These are phyloP conservation scores for Suillus paluster DNA, from an alignment of 768 basidiomycete species.

Conservation along the genomic window DNA sequence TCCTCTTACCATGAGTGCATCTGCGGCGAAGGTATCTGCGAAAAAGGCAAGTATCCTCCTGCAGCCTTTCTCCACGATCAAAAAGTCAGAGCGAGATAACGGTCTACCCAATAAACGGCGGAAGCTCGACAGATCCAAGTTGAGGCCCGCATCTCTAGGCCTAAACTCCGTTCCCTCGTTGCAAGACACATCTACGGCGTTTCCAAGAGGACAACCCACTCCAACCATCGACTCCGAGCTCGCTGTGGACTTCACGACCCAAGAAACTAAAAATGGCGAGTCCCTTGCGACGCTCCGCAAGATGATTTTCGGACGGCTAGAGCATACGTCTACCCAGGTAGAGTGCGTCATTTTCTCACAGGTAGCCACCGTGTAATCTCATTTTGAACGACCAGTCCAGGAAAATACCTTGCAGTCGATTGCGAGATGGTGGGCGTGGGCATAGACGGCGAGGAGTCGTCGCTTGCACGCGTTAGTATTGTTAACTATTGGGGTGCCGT, in stretches of 20 bases:
- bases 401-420: conserved; percentile 84
- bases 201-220: conserved; percentile 9
- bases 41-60: neutral
- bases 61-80: neutral
- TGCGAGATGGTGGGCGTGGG: conserved; percentile 99
- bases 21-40: neutral
- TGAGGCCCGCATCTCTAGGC: conserved; percentile 2
- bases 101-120: conserved; percentile 20
- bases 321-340: conserved; percentile 44
- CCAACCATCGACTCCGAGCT: conserved; percentile 6
- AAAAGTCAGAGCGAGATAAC: neutral
- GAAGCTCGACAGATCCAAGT: conserved; percentile 19
- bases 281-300: conserved; percentile 48
- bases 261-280: conserved; percentile 50
- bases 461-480: conserved; percentile 85
- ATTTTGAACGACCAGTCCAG: conserved; percentile 49
- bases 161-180: neutral
- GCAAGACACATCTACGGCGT: conserved; percentile 12
- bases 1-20: conserved; percentile 1
- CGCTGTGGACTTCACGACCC: conserved; percentile 21
- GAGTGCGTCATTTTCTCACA: conserved; percentile 43
- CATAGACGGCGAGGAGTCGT: conserved; percentile 77
- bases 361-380: conserved; percentile 6
- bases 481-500: conserved; percentile 88
- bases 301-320: conserved; percentile 56